Evolutionary conservation across 306 rosid species (phyloP).

Genomic region (Medicago truncatula): DNA sequence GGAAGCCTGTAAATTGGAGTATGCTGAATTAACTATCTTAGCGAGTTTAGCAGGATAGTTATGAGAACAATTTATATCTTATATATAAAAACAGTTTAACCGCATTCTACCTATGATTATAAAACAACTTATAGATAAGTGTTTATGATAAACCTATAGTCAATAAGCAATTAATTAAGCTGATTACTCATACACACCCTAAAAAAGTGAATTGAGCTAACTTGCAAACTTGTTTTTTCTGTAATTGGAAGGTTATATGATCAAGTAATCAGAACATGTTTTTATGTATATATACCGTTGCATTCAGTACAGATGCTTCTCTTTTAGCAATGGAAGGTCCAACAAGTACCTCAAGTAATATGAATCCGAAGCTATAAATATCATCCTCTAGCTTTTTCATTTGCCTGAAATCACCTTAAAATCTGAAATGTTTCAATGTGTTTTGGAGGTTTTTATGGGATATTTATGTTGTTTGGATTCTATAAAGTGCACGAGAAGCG

Average conservation of each 20-base stretch:
- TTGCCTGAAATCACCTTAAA: constrained; percentile 65
- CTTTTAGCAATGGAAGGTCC: constrained; percentile 69
- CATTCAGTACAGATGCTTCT: constrained; percentile 62
- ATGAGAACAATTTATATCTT: background rate
- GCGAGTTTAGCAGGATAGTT: background rate
- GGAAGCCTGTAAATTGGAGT: constrained; percentile 54
- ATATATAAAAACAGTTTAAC: background rate
- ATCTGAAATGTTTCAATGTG: too few relatives aligned
- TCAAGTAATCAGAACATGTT: constrained; percentile 32
- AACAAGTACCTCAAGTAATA: constrained; percentile 77
- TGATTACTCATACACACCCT: too few relatives aligned
- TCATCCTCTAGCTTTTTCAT: constrained; percentile 82
- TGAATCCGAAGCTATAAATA: constrained; percentile 85
- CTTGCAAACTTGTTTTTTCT: too few relatives aligned
- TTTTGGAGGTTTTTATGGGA: too few relatives aligned
- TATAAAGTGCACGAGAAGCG: too few relatives aligned
- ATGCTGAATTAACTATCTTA: constrained; percentile 32
- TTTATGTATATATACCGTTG: constrained; percentile 66
- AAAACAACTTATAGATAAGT: background rate
- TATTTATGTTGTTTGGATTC: too few relatives aligned
- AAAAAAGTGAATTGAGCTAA: too few relatives aligned
- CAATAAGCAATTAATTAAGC: background rate
- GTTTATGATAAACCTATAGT: too few relatives aligned
- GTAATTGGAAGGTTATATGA: background rate
- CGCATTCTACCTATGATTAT: background rate